Conservation (phyloP, 345 rosid genomes). For the Erysimum cheiranthoides region DNA sequence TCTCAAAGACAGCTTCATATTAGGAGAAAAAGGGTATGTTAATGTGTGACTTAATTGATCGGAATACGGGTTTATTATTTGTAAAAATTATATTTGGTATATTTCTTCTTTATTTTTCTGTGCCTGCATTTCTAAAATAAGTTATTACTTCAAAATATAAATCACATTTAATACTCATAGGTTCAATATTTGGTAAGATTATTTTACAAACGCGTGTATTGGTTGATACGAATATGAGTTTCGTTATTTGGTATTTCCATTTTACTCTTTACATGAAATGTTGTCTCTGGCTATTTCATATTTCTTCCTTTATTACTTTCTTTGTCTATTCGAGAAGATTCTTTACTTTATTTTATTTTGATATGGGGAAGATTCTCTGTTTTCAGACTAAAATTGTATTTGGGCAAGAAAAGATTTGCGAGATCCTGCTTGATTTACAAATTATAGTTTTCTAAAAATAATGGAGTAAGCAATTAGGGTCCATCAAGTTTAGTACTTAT, state of each 20-base stretch:
- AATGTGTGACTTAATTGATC: background rate
- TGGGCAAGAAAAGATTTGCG: conserved; percentile 26
- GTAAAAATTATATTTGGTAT: background rate
- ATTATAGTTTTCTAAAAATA: background rate
- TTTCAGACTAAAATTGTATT: conserved; percentile 15
- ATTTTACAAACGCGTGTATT: conserved; percentile 8
- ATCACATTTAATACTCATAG: background rate
- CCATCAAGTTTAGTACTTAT: conserved; percentile 13
- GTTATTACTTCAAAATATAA: background rate
- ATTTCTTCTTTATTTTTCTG: background rate
- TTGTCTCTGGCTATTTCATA: conserved; percentile 5
- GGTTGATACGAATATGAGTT: conserved; percentile 2
- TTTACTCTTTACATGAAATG: conserved; percentile 16
- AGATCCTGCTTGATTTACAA: conserved; percentile 21
- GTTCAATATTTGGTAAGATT: background rate
- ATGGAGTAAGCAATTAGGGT: conserved; percentile 20
- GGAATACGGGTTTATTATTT: background rate
- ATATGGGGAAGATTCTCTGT: conserved; percentile 29
- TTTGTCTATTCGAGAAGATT: conserved; percentile 8
- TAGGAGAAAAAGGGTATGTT: background rate
- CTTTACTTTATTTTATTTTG: background rate
- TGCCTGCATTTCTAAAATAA: background rate
- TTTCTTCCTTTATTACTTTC: background rate
- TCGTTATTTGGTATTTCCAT: conserved; percentile 5
- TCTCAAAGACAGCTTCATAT: background rate